Evolutionary conservation across 129 eudicot genomes (phyloP).

Genomic region (Oenanthe sinensis): DNA sequence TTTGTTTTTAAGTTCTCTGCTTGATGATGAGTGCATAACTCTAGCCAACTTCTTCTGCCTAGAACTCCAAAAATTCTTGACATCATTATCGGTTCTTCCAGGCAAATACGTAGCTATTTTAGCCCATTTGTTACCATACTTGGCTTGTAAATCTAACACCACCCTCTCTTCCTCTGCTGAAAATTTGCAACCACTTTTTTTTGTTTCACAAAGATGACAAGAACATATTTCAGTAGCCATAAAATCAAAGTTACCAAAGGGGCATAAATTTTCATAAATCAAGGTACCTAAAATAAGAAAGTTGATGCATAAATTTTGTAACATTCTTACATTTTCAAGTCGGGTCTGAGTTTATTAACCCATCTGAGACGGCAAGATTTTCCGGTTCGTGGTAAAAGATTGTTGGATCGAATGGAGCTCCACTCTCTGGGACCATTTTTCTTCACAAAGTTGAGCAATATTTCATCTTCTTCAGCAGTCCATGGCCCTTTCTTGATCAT

Average conservation of each 20-base stretch:
- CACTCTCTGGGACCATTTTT: background rate
- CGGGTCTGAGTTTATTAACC: constrained; percentile 3
- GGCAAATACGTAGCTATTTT: background rate
- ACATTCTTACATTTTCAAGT: background rate
- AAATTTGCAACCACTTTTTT: constrained; percentile 1
- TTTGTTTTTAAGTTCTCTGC: background rate
- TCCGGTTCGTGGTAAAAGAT: background rate
- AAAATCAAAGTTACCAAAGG: background rate
- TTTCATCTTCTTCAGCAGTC: background rate
- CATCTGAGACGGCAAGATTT: constrained; percentile 4
- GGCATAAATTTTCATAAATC: too few relatives aligned
- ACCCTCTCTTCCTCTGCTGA: constrained; percentile 1
- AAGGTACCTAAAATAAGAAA: background rate
- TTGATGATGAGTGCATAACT: background rate
- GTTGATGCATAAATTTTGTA: background rate
- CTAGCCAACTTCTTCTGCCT: background rate
- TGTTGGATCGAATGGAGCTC: constrained; percentile 6
- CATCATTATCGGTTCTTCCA: constrained; percentile 3
- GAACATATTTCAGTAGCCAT: background rate
- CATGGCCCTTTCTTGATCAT: constrained; percentile 3
- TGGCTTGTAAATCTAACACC: background rate
- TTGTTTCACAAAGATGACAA: background rate
- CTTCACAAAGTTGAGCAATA: background rate
- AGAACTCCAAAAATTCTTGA: background rate
- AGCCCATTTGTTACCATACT: background rate